Evolutionary conservation across 2,329 filamentous ascomycete species (phyloP), one percentile per base, ranked within the genome.

Genomic region (Didymella sp.): DNA sequence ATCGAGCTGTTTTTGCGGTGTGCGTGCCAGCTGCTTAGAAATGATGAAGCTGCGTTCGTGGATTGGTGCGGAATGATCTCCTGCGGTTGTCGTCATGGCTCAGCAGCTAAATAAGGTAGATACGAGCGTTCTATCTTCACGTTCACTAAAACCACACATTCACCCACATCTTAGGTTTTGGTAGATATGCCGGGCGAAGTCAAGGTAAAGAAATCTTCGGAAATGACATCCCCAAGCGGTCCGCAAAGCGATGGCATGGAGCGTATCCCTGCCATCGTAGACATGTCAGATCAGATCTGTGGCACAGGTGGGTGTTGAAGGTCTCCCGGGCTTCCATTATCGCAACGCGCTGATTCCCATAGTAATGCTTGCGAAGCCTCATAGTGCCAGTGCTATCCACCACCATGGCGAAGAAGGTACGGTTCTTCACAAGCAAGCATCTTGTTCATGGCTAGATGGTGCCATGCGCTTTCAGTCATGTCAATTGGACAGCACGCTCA

Each of bases 341-440:
- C 15, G 12, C 17, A 24, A 19, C 27, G 17, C 31, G 13, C 24
- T 57, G 17, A 57, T n/a, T 6, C 3, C 12, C 27, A 52, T 61
- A 85, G 84, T 89, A 9, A 81, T 89, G 74, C 83, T 87, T 35
- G 84, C 87, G 2, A 84, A 85, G 61, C 86, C 88, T 6, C 82
- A 84, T 49, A 85, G 85, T 25, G 76, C 81, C 2, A 87, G 86
- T 0, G 82, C 84, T 6, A 80, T 91, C 21, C 87, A 89, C 61
- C 89, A 91, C 66, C 87, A 91, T 66, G 88, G 87, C 51, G 83
- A 87, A 68, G 86, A 90, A 80, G 85, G 85, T 86, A 69, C 66
- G 79, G 48, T 31, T 30, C 9, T 25, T 2, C 25, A 12, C 8
- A 6, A 1, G 15, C 8, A 21, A 11, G 7, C 17, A 12, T n/a